Evolutionary conservation across 108 stramenopile genomes (phyloP).

Genomic region (Skeletonema potamos): DNA sequence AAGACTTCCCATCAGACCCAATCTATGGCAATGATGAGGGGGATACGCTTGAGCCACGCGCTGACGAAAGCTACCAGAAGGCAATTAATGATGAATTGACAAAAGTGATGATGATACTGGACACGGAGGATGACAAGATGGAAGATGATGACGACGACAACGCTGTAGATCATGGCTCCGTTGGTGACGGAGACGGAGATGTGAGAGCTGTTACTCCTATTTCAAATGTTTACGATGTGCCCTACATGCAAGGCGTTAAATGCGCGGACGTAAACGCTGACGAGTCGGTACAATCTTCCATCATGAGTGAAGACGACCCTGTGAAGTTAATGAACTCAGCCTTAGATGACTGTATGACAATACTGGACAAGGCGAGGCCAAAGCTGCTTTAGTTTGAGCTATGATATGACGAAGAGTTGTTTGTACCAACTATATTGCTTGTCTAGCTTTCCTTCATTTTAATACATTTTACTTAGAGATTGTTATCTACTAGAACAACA

Average conservation of each 20-base stretch:
- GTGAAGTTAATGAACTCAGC: conserved; percentile 23
- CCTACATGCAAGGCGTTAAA: not conserved
- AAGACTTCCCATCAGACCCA: conserved; percentile 5
- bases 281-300: not conserved
- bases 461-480: not conserved
- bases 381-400: not conserved
- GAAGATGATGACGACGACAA: conserved; percentile 1
- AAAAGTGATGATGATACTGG: conserved; percentile 29
- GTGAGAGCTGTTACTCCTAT: not conserved
- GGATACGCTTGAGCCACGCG: not conserved
- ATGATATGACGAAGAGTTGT: not conserved
- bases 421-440: not conserved
- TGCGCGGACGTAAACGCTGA: not conserved
- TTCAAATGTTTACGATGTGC: not conserved
- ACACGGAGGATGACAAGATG: not conserved
- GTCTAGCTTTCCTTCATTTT: not conserved
- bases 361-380: conserved; percentile 24
- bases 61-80: conserved; percentile 5
- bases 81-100: conserved; percentile 32
- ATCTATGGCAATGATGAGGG: not conserved
- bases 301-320: conserved; percentile 1
- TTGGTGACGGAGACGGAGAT: not conserved
- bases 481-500: not conserved
- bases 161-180: not conserved
- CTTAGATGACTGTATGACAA: conserved; percentile 29